phyloP scores from a whole-genome alignment of 352 stramenopile species.

The Globisporangium nagaii region DNA sequence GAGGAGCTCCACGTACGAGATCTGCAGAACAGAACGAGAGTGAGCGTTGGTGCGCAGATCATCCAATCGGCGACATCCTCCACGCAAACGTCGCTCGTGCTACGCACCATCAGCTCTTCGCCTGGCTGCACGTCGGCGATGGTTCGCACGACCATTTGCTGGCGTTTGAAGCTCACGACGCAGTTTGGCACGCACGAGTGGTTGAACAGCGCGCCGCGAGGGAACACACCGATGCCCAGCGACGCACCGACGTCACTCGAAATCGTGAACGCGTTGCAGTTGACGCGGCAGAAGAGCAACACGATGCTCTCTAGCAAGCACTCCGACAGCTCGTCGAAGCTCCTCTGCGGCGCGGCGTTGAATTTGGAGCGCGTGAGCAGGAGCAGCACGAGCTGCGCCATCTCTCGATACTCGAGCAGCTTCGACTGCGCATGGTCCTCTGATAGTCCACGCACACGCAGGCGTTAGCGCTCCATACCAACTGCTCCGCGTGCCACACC shows the following conservation, averaged over 20 bases:
- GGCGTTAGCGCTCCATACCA: too few relatives aligned
- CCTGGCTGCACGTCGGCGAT: constrained; percentile 31
- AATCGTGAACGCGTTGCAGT: constrained; percentile 80
- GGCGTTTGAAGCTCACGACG: constrained; percentile 51
- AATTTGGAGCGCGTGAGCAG: constrained; percentile 45
- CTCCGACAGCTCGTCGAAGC: constrained; percentile 24
- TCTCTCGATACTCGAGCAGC: constrained; percentile 38
- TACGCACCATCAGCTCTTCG: constrained; percentile 52
- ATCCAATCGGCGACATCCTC: too few relatives aligned
- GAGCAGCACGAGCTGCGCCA: constrained; percentile 53
- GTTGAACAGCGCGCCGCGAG: constrained; percentile 61
- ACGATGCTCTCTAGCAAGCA: constrained; percentile 28
- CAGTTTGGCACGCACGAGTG: constrained; percentile 74
- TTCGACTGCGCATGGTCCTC: constrained; percentile 36
- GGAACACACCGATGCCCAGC: constrained; percentile 66
- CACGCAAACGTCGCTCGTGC: too few relatives aligned
- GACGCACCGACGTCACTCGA: constrained; percentile 36
- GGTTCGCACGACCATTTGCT: constrained; percentile 39
- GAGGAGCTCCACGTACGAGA: constrained; percentile 71
- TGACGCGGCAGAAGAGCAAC: constrained; percentile 60
- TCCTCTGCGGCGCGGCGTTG: constrained; percentile 4
- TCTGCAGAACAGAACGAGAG: constrained; percentile 6
- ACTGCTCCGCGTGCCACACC: too few relatives aligned
- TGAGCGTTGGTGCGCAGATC: too few relatives aligned
- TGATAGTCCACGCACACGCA: neutral